Percentiles rank a stretch among this genome's conserved stretches.
Evolutionary conservation across 257 asterid species (phyloP).

Genomic region (Solanum etuberosum): DNA sequence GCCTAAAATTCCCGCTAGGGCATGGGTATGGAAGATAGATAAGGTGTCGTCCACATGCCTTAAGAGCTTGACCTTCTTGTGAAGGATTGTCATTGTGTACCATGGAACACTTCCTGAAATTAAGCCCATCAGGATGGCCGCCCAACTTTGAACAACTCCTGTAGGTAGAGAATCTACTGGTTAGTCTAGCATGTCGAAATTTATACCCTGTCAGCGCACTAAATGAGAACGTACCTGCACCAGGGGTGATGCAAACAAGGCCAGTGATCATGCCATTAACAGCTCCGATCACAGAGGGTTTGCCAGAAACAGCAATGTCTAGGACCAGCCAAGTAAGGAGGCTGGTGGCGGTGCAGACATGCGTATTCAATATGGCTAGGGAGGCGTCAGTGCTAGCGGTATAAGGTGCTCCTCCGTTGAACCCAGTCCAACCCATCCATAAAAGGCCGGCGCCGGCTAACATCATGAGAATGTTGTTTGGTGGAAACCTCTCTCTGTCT

Average conservation of each 20-base stretch:
- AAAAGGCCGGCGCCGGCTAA: slow-evolving; percentile 47
- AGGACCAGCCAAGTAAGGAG: slow-evolving; percentile 41
- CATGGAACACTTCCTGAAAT: slow-evolving; percentile 29
- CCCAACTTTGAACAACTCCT: slow-evolving; percentile 35
- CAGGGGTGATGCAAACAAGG: slow-evolving; percentile 50
- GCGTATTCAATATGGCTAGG: slow-evolving; percentile 49
- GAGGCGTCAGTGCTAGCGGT: slow-evolving; percentile 26
- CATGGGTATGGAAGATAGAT: slow-evolving; percentile 46
- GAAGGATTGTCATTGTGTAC: slow-evolving; percentile 29
- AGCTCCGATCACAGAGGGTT: slow-evolving; percentile 41
- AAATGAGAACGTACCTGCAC: slow-evolving; percentile 24
- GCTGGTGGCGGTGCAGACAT: slow-evolving; percentile 47
- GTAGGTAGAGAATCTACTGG: not conserved
- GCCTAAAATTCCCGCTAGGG: slow-evolving; percentile 36
- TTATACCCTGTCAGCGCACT: not conserved
- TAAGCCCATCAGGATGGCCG: slow-evolving; percentile 24
- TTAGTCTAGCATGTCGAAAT: not conserved
- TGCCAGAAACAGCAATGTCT: slow-evolving; percentile 26
- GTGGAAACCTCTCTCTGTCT: slow-evolving; percentile 28
- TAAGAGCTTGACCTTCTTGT: slow-evolving; percentile 11
- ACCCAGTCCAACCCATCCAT: slow-evolving; percentile 64
- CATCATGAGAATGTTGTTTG: slow-evolving; percentile 40
- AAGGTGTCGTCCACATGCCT: slow-evolving; percentile 34
- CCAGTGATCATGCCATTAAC: slow-evolving; percentile 47
- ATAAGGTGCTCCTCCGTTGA: slow-evolving; percentile 59